Conservation (phyloP, 192 early-diverging fungal genomes). For the Chytriomyces sp. region DNA sequence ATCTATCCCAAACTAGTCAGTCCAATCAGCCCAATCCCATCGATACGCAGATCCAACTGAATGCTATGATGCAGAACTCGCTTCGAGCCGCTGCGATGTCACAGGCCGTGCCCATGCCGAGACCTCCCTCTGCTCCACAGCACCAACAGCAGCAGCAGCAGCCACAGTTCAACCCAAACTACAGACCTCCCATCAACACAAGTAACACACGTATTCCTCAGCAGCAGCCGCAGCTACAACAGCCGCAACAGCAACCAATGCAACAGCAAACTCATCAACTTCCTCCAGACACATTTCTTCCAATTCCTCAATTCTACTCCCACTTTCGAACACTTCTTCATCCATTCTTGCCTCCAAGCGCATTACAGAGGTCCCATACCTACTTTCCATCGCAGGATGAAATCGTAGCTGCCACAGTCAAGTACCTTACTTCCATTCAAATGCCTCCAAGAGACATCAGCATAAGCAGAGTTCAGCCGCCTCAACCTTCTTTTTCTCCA, state of each 20-base stretch:
- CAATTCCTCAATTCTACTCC: neutral
- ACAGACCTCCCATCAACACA: constrained; percentile 7
- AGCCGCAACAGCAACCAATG: constrained; percentile 10
- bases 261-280: constrained; percentile 38
- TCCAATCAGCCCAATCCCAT: neutral
- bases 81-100: neutral
- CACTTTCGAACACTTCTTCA: constrained; percentile 11
- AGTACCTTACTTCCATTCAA: constrained; percentile 26
- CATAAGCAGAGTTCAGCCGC: constrained; percentile 1
- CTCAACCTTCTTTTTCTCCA: constrained; percentile 23
- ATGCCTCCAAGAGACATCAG: constrained; percentile 32
- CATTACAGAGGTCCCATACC: neutral
- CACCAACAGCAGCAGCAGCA: constrained; percentile 14
- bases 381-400: constrained; percentile 13
- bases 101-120: neutral
- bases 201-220: constrained; percentile 17
- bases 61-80: neutral
- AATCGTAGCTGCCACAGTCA: constrained; percentile 21
- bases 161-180: constrained; percentile 9
- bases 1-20: neutral
- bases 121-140: neutral
- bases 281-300: constrained; percentile 20
- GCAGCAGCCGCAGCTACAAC: constrained; percentile 20
- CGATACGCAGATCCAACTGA: neutral
- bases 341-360: constrained; percentile 19